Conservation (phyloP, 169 alveolate species). For the Toxoplasma gondii region DNA sequence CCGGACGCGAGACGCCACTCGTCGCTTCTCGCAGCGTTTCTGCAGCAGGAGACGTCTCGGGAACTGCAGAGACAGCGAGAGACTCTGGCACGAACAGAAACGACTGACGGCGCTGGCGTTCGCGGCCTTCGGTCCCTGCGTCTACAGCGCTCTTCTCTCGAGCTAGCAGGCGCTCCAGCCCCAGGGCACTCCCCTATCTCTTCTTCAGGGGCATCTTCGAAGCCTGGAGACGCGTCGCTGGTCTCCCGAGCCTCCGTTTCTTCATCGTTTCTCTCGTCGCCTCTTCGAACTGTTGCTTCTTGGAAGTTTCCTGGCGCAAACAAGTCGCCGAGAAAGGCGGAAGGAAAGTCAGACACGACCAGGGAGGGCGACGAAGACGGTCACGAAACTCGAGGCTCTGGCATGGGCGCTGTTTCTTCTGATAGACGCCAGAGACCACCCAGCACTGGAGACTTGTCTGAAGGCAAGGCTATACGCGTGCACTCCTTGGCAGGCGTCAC, state of each 20-base stretch:
- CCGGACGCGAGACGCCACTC: slow-evolving; percentile 13
- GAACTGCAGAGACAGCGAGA: not conserved
- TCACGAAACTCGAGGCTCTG: no score
- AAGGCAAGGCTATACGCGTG: no score
- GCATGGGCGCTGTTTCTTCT: no score
- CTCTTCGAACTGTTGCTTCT: no score
- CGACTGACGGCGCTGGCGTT: not conserved
- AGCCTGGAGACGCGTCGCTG: not conserved
- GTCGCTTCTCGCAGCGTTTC: not conserved
- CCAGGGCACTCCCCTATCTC: not conserved
- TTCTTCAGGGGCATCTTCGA: not conserved
- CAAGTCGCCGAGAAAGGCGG: no score
- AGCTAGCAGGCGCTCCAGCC: not conserved
- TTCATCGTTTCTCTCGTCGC: no score
- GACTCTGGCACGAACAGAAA: not conserved
- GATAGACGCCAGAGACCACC: no score
- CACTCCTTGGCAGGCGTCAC: not conserved
- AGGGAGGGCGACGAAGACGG: no score
- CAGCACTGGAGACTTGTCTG: no score
- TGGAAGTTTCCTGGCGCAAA: no score
- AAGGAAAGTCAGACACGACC: no score
- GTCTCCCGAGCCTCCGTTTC: no score
- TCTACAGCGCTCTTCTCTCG: not conserved
- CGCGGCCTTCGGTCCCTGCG: not conserved
- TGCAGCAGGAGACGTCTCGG: slow-evolving; percentile 24